These are phyloP conservation scores for Nitzschia inconspicua DNA, from an alignment of 108 stramenopile genomes.

Conservation along the genomic window DNA sequence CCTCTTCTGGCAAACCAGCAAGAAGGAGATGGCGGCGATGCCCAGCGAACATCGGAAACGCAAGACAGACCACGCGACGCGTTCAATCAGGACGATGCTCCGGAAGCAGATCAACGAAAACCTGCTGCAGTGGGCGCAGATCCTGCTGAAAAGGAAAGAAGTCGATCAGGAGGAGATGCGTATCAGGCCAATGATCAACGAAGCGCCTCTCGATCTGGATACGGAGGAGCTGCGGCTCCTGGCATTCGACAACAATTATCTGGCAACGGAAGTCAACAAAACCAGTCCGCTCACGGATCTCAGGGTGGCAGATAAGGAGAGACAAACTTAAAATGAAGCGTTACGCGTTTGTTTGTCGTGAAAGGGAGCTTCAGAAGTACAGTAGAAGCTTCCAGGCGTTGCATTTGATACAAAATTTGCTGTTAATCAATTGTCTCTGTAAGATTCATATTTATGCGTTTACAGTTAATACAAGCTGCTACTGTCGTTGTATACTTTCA, in stretches of 20 bases:
- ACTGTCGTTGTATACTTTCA: background rate
- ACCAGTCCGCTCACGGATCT: constrained; percentile 25
- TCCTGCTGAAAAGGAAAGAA: constrained; percentile 20
- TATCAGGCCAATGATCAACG: constrained; percentile 3
- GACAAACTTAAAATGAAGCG: background rate
- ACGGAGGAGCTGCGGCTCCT: background rate
- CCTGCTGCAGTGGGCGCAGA: constrained; percentile 4
- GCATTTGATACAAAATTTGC: background rate
- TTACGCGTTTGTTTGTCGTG: background rate
- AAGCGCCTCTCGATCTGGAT: background rate
- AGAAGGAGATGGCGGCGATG: background rate
- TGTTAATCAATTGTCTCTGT: background rate
- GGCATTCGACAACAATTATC: constrained; percentile 5
- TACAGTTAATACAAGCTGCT: background rate
- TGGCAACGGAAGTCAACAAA: constrained; percentile 19
- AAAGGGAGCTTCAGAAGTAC: background rate
- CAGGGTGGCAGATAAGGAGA: constrained; percentile 16
- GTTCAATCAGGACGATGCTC: background rate
- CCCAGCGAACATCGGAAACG: constrained; percentile 7
- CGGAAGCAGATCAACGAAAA: constrained; percentile 4
- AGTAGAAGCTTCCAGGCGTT: background rate
- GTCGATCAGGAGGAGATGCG: constrained; percentile 28
- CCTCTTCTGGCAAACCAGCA: constrained; percentile 20
- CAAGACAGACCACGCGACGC: constrained; percentile 5
- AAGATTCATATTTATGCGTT: no score